phyloP scores from a whole-genome alignment of 2,329 filamentous ascomycete species.

The Fonsecaea pugnacius region DNA sequence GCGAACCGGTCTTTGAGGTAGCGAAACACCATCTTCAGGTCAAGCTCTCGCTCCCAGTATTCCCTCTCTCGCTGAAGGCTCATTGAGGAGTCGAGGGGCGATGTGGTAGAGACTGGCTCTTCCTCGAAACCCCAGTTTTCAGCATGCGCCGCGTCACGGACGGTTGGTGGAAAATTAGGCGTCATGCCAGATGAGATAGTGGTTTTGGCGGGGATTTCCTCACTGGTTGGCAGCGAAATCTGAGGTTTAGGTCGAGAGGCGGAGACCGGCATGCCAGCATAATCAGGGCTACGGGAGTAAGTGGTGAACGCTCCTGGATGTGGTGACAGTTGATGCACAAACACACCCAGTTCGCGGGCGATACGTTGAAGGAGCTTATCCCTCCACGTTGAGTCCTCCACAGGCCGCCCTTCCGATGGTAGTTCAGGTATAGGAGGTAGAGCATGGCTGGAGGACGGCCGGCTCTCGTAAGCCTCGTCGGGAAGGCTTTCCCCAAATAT shows the following conservation, averaged over 20 bases:
- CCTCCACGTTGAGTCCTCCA: constrained; percentile 63
- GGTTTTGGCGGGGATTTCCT: constrained; percentile 5
- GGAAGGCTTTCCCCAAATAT: constrained; percentile 82
- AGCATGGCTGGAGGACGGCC: constrained; percentile 22
- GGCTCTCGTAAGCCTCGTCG: constrained; percentile 41
- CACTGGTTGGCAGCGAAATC: constrained; percentile 38
- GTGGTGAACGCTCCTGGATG: constrained; percentile 89
- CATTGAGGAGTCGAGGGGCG: constrained; percentile 48
- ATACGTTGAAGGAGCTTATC: constrained; percentile 79
- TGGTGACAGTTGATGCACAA: constrained; percentile 81
- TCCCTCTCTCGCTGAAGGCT: constrained; percentile 63
- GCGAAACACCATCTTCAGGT: constrained; percentile 87
- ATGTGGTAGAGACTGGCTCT: constrained; percentile 53
- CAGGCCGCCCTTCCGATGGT: constrained; percentile 16
- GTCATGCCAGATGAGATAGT: constrained; percentile 31
- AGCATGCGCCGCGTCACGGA: constrained; percentile 54
- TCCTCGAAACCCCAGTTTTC: constrained; percentile 71
- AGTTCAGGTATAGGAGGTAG: constrained; percentile 34
- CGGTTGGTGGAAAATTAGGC: constrained; percentile 58
- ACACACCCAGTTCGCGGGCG: constrained; percentile 79
- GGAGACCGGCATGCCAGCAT: constrained; percentile 73
- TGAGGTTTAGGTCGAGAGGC: constrained; percentile 37
- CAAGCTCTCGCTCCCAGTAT: constrained; percentile 92
- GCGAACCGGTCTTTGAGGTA: constrained; percentile 78
- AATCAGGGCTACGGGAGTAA: constrained; percentile 71